Evolutionary conservation across 192 early-diverging fungal species (phyloP), one percentile per base, ranked within the genome.

Genomic region (Haplosporangium gracile): DNA sequence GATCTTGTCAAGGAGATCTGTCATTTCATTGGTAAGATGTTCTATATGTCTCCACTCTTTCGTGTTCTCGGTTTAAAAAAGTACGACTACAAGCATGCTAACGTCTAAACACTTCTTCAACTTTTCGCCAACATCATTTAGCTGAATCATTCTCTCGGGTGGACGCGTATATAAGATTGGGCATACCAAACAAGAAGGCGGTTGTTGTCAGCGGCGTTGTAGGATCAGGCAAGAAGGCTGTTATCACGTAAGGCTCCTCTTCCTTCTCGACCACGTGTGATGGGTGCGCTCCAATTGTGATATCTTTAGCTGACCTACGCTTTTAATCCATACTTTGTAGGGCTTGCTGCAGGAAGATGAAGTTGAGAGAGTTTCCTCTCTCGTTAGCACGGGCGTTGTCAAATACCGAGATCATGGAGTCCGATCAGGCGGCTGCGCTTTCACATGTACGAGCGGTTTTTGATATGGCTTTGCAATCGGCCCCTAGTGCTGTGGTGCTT

Each of bases 401-500:
- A 2, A 74, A 88, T 5, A 75, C 57, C 16, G 87, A 88, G 15
- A 75, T 88, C 34, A 80, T 88, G 68, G 77, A 75, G 24, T 79
- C 87, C 36, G 82, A 82, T 36, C 72, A 78, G 26, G 72, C 75
- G 4, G 73, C 43, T 0, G 71, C 45, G 4, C 78, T 80, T 4
- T 77, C 82, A 18, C 32, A 79, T 26, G 76, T 78, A 13, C 80
- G 57, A 7, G 77, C 73, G 2, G 75, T 86, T 15, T 92, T 81
- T 38, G 79, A 80, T 74, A 82, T 88, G 39, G 94, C 94, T 0
- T 76, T 85, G 42, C 75, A 90, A 29, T 72, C 74, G 0, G 74
- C 82, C 0, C 93, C 93, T 4, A 88, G 89, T 5, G 88, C 93
- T 26, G 70, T 94, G 1, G 47, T 93, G 0, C 51, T 94, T 18